Percentiles rank a stretch among this genome's conserved stretches.
phyloP scores from a whole-genome alignment of 306 rosid species.

The Malus domestica region ASM211411v1 NC_041798.1:39198501-39199000 shows the following conservation, averaged over 20 bases:
- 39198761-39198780: neutral
- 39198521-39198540: neutral
- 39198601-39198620: neutral
- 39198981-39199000: slow-evolving; percentile 30
- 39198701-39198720: neutral
- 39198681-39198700: neutral
- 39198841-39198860: neutral
- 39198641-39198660: neutral
- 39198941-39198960: slow-evolving; percentile 34
- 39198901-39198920: neutral
- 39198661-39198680: neutral
- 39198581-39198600: neutral
- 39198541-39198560: neutral
- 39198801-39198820: no score
- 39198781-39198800: no score
- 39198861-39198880: neutral
- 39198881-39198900: neutral
- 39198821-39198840: neutral
- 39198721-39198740: neutral
- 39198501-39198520: neutral
- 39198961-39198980: neutral
- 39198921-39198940: slow-evolving; percentile 62
- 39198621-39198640: neutral
- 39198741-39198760: neutral
- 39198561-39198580: neutral